These are phyloP conservation scores for Mortierella sp. DNA, from an alignment of 371 early-diverging fungal species.

Conservation along the genomic window DNA sequence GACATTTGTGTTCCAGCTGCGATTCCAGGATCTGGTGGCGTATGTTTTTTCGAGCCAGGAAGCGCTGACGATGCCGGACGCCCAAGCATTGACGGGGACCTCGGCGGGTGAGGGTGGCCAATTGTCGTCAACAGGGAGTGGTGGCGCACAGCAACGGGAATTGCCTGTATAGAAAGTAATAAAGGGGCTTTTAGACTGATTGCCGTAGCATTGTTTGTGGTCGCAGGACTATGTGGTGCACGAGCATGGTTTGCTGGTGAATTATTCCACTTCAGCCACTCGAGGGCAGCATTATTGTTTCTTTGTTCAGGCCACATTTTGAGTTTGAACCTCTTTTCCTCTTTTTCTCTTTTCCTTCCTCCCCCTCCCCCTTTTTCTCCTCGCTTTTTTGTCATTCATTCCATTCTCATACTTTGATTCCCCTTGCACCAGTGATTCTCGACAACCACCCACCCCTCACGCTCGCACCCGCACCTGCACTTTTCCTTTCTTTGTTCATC, in stretches of 20 bases:
- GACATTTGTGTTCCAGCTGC: conserved; percentile 46
- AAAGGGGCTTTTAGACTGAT: neutral
- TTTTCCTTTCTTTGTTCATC: neutral
- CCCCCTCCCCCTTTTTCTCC: no score
- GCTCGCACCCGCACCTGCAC: neutral
- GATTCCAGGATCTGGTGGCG: conserved; percentile 29
- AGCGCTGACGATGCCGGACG: conserved; percentile 13
- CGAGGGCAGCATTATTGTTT: neutral
- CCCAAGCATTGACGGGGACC: conserved; percentile 4
- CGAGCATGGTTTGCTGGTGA: no score
- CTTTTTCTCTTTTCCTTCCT: neutral
- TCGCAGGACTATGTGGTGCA: neutral
- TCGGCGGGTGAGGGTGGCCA: neutral
- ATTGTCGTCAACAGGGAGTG: neutral
- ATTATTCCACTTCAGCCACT: neutral
- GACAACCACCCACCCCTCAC: neutral
- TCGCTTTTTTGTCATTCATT: neutral
- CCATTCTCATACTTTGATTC: neutral
- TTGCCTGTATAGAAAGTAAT: neutral
- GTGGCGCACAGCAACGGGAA: neutral
- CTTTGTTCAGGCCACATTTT: neutral
- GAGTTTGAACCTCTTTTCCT: neutral
- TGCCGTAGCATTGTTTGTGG: neutral
- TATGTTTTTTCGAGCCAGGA: conserved; percentile 45
- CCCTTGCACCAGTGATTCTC: neutral